Base-by-base conservation (phyloP, 768 basidiomycete genomes). In the Pleurotus eryngii region DNA sequence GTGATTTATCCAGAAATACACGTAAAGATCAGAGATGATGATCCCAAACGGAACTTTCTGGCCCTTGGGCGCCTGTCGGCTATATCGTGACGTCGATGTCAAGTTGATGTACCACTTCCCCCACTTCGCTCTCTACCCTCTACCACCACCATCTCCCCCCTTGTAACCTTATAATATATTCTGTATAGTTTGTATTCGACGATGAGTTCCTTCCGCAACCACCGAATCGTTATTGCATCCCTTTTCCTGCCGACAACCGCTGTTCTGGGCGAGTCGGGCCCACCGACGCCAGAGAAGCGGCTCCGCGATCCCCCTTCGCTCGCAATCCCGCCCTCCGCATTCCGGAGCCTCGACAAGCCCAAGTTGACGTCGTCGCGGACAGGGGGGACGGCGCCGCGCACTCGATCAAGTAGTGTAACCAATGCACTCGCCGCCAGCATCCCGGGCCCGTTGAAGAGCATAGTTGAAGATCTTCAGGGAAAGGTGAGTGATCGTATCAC, bases 231-330 rank as follows among this genome's bases (percentile, higher is more conserved):
- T 69, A 85, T 93, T 68, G 91, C 90, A 14, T 87, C 88, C n/a
- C 84, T 92, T 58, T 92, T 93, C 67, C 83, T 92, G 37, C 91
- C 91, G 38, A 82, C 81, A 58, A 89, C 90, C 38, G 82, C 83
- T 43, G 82, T 85, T 46, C 72, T 84, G 42, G 84, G 81, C 67
- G 80, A 85, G 22, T 83, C 84, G 0, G 68, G 72, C 12, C 80
- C 81, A 0, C 64, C 81, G 0, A 84, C 85, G 0, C 82, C 85
- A 8, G 75, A 77, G 65, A 3, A 64, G 57, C 37, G 63, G 35
- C 35, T 51, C 57, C 24, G 24, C 14, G 40, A 59, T 11, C 59
- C 49, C 14, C 65, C 3, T 67, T 68, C 57, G 62, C 61, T 27
- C 60, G 67, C 43, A 61, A 67, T 57, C 18, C 55, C 61, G 5